These are phyloP conservation scores for Hanseniaspora taiwanica DNA, from an alignment of 805 yeast species.

Conservation along the genomic window DNA sequence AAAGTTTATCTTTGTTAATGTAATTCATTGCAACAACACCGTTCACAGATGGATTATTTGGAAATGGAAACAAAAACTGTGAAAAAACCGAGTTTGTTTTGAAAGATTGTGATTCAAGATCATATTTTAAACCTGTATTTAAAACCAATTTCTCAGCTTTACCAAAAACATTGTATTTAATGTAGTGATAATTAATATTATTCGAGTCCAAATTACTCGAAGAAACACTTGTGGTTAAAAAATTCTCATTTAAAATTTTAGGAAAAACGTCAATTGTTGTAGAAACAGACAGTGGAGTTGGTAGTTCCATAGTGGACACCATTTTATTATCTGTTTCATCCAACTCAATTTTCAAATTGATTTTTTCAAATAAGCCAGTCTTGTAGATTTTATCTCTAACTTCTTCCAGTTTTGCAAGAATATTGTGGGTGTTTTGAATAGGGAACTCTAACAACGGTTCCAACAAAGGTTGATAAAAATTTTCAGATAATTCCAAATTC, in stretches of 20 bases:
- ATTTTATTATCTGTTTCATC: slow-evolving; percentile 19
- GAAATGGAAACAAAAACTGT: slow-evolving; percentile 31
- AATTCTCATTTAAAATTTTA: slow-evolving; percentile 16
- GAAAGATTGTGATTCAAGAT: slow-evolving; percentile 31
- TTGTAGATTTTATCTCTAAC: slow-evolving; percentile 26
- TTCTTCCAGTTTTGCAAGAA: slow-evolving; percentile 22
- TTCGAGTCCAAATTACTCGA: slow-evolving; percentile 23
- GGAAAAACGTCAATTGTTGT: slow-evolving; percentile 30
- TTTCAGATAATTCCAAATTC: slow-evolving; percentile 24
- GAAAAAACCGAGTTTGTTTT: slow-evolving; percentile 35
- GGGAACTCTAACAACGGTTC: slow-evolving; percentile 32
- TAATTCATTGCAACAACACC: slow-evolving; percentile 29
- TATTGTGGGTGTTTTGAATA: slow-evolving; percentile 27
- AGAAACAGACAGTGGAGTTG: slow-evolving; percentile 31
- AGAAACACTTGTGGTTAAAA: slow-evolving; percentile 23
- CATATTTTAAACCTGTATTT: slow-evolving; percentile 35
- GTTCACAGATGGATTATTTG: slow-evolving; percentile 31
- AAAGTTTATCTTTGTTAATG: slow-evolving; percentile 27
- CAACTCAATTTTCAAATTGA: slow-evolving; percentile 30
- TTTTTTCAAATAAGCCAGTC: slow-evolving; percentile 33
- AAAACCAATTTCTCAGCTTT: slow-evolving; percentile 40
- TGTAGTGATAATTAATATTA: slow-evolving; percentile 19
- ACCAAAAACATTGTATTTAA: slow-evolving; percentile 38
- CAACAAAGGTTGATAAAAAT: slow-evolving; percentile 34
- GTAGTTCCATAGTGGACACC: no score